Base-by-base conservation (phyloP, 371 early-diverging fungal genomes). In the Rhizopus microsporus region DNA sequence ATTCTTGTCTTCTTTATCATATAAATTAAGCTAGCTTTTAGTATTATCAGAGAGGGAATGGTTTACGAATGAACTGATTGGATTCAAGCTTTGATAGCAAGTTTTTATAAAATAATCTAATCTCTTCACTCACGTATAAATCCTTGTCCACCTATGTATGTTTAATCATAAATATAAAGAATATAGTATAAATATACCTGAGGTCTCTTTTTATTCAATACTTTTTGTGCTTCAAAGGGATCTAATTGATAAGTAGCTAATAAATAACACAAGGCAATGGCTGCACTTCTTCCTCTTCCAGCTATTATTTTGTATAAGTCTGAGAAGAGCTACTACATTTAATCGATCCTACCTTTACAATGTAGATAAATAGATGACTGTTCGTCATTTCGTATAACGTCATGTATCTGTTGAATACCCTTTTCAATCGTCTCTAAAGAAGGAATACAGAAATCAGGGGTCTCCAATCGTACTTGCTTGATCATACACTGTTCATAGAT, bases 251-350 rank as follows among this genome's bases (percentile, higher is more conserved):
- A 78, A 7, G 53, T 56, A 34, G 72, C 66, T 39, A 75, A 33
- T 31, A 78, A 56, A 58, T 78, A 78, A 32, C 79, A 78, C 2
- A 78, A 29, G 0, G 74, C 76, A 23, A 78, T 55, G 2, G 60
- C 68, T 9, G 74, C 79, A 60, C 79, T 78, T 48, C 79, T 60
- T 10, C 79, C 75, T 51, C 72, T 64, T 16, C 79, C 79, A 47
- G 75, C 78, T 77, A n/a, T 9, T n/a, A 43, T 15, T 44, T 15
- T 30, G 10, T 43, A 29, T 9, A 49, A 34, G n/a, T n/a, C n/a
- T n/a, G n/a, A n/a, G n/a, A n/a, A n/a, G n/a, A n/a, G n/a, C n/a
- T n/a, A n/a, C n/a, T n/a, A n/a, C n/a, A n/a, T n/a, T n/a, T n/a
- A n/a, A n/a, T n/a, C n/a, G n/a, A n/a, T n/a, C n/a, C n/a, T n/a